Evolutionary conservation across 2,329 filamentous ascomycete genomes (phyloP).

Genomic region (Aspergillus neoniger): DNA sequence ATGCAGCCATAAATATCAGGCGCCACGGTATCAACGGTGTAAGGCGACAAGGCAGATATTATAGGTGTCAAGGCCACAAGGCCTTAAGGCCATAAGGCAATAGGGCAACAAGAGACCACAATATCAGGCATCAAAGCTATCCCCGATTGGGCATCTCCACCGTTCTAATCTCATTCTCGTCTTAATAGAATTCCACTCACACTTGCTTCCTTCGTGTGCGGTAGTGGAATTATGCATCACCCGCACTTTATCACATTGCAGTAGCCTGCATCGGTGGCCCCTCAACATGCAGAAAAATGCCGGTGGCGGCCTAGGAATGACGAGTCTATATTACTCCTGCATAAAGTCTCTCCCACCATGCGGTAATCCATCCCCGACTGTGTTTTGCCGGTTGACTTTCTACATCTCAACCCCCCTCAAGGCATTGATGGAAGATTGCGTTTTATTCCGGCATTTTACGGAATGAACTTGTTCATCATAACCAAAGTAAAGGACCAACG

Average conservation of each 20-base stretch:
- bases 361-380: neutral
- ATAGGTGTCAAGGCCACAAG: neutral
- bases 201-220: neutral
- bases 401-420: neutral
- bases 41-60: neutral
- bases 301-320: neutral
- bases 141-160: neutral
- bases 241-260: constrained; percentile 1
- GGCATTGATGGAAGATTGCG: too few species aligned
- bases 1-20: neutral
- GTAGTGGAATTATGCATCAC: neutral
- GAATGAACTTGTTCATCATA: too few species aligned
- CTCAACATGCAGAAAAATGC: neutral
- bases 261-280: neutral
- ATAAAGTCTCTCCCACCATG: neutral
- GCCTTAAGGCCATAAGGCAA: neutral
- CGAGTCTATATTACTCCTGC: neutral
- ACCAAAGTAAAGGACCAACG: neutral
- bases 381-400: neutral
- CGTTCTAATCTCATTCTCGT: neutral
- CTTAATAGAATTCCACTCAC: neutral
- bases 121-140: neutral
- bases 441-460: too few species aligned
- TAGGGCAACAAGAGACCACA: neutral
- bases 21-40: neutral